Evolutionary conservation across 1,139 yeast species (phyloP), one percentile per base, ranked within the genome.

Genomic region (Candida tetrigidarum): DNA sequence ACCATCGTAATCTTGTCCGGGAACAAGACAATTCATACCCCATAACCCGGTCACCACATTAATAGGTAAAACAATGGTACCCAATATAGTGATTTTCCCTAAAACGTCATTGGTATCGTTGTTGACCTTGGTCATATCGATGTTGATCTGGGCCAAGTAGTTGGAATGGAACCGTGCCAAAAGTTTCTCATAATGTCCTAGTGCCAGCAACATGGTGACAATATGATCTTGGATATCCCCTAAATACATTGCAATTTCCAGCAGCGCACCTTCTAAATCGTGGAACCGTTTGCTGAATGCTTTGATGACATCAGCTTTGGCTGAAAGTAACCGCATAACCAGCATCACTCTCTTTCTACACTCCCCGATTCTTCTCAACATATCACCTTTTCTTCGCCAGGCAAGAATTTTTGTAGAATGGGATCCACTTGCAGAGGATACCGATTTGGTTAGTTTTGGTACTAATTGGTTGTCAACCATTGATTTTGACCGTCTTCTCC

Each of bases 11-110:
- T 79, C 85, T 61, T 92, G 98, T 0, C 99, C 99, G 0, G 99
- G 99, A 29, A 93, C 98, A 9, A 88, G 56, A 53, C 96, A 96
- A 69, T 93, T 93, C 99, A 93, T 93, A 49, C 99, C 99, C 98
- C 98, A 93, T 43, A 93, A 71, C 23, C 99, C 99, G 0, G 99
- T 93, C 19, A 93, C 85, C 46, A 93, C 89, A 62, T 93, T 93
- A 77, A 93, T 81, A 3, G 99, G 99, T 49, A 93, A 71, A 7
- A 93, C 96, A 49, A 93, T 88, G 0, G 98, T 91, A 76, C 99
- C 99, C 51, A 93, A 70, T 35, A 93, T 86, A 5, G 98, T 90
- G 46, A 93, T 89, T 61, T 92, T 89, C 3, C 97, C 96, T 58
- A 93, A 78, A 3, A 92, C 97, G 60, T 93, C 98, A 63, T 93